phyloP scores from a whole-genome alignment of 768 basidiomycete genomes.

The Hericium alpestre region DNA sequence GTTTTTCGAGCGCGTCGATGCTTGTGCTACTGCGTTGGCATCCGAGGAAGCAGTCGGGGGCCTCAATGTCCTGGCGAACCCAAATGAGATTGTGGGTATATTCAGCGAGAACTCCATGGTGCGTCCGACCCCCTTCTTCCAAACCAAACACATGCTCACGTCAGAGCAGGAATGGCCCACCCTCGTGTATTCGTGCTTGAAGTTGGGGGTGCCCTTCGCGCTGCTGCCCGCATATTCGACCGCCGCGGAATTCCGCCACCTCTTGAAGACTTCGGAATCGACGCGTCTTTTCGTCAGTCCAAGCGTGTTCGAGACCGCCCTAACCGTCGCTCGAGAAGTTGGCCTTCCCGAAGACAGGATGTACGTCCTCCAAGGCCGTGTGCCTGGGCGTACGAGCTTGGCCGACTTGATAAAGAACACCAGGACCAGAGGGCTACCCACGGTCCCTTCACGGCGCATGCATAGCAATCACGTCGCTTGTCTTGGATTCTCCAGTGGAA shows the following conservation, averaged over 20 bases:
- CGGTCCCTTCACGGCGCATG: slow-evolving; percentile 34
- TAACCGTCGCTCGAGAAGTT: slow-evolving; percentile 25
- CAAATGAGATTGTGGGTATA: slow-evolving; percentile 57
- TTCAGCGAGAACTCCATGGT: slow-evolving; percentile 63
- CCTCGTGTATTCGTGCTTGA: slow-evolving; percentile 38
- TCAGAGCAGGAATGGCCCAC: slow-evolving; percentile 39
- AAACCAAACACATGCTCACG: no score
- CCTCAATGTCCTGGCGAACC: slow-evolving; percentile 10
- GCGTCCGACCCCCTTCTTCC: slow-evolving; percentile 15
- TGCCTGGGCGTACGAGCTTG: slow-evolving; percentile 33
- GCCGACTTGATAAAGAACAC: slow-evolving; percentile 32
- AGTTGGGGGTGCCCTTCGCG: slow-evolving; percentile 40
- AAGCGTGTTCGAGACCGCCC: slow-evolving; percentile 30
- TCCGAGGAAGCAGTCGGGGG: slow-evolving; percentile 18
- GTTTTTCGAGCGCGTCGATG: background rate
- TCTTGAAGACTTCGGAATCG: slow-evolving; percentile 35
- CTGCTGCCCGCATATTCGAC: slow-evolving; percentile 48
- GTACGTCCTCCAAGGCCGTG: slow-evolving; percentile 37
- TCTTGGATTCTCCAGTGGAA: slow-evolving; percentile 69
- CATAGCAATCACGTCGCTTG: slow-evolving; percentile 51
- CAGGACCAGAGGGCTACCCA: slow-evolving; percentile 26
- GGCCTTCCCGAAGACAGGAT: slow-evolving; percentile 32
- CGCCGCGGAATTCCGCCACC: slow-evolving; percentile 42
- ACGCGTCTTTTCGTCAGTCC: slow-evolving; percentile 48
- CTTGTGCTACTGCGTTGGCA: background rate